Base-by-base conservation (phyloP, 305 asterid genomes). In the Solanum hybrid region DNA sequence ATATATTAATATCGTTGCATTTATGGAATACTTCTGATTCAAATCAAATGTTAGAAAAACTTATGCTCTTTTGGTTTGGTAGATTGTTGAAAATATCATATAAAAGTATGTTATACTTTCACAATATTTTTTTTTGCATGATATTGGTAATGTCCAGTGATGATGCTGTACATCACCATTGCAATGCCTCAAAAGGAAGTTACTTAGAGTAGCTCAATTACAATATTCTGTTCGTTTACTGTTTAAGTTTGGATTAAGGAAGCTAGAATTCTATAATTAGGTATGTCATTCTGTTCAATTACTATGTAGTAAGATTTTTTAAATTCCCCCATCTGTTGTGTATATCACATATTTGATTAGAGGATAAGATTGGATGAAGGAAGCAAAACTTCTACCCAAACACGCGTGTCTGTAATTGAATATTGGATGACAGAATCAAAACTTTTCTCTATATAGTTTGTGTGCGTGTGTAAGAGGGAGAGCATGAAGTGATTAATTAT, bases 121-220 rank as follows among this genome's bases (percentile, higher is more conserved):
- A 40, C 51, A 40, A 40, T 12, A 2, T 31, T 40, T 38, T 40
- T 37, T 40, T 40, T 38, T 38, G 56, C 56, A 42, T 42, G 56
- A 12, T 42, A 42, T 12, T 42, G 56, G 56, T 42, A 46, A 89
- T 96, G 17, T 93, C 97, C 3, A 88, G 92, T 26, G 97, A 95
- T 46, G 96, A 97, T 29, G 98, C 99, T 51, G 96, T 94, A 89
- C 89, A 89, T 34, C 95, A 93, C n/a, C n/a, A n/a, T n/a, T 97
- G 91, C 99, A 96, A 91, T 99, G 99, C 38, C 96, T 96, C 92
- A 96, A 97, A 92, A 90, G 99, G 90, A 97, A 96, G 94, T 98
- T 97, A 89, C 66, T 71, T 85, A 14, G 5, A 79, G 86, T 80
- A 38, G 32, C 14, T 24, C 20, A 80, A 80, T 80, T 38, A 24